A percentile compares a stretch with the other conserved stretches of the same genome.
Conservation (phyloP, 1,284 basidiomycete genomes). For the Microbotryum silenes-acaulis region DNA sequence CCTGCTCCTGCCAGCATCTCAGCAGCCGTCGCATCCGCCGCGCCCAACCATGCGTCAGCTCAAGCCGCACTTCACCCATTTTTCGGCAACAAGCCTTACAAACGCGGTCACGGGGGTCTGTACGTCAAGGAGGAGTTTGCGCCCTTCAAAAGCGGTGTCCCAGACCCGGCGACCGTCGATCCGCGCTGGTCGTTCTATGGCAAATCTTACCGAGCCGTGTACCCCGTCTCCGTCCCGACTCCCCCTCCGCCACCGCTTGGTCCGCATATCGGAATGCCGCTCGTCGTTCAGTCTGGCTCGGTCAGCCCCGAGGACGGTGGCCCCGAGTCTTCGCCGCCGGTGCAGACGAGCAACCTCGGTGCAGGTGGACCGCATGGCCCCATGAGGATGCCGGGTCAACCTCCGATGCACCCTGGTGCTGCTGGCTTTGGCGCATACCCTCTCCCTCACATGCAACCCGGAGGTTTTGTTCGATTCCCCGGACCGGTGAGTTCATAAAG, state of each 20-base stretch:
- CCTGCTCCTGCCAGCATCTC: background rate
- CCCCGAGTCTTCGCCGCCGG: too few relatives aligned
- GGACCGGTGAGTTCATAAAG: too few relatives aligned
- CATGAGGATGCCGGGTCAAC: too few relatives aligned
- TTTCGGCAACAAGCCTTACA: slow-evolving; percentile 33
- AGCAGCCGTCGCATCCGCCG: slow-evolving; percentile 5
- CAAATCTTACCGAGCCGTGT: slow-evolving; percentile 33
- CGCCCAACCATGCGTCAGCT: background rate
- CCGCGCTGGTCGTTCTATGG: slow-evolving; percentile 33
- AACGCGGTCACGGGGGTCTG: slow-evolving; percentile 19
- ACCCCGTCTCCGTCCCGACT: slow-evolving; percentile 8
- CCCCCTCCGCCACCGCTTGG: background rate
- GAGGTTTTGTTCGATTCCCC: too few relatives aligned
- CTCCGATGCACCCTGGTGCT: too few relatives aligned
- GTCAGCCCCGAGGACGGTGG: too few relatives aligned
- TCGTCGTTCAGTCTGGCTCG: too few relatives aligned
- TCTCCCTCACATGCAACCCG: too few relatives aligned
- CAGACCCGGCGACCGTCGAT: slow-evolving; percentile 25
- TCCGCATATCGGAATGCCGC: too few relatives aligned
- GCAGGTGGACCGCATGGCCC: too few relatives aligned
- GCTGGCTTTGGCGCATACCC: too few relatives aligned
- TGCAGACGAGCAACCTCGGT: too few relatives aligned
- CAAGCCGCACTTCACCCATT: slow-evolving; percentile 30
- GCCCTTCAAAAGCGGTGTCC: slow-evolving; percentile 32
- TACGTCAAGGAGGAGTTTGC: slow-evolving; percentile 39